Percentiles rank a stretch among this genome's conserved stretches.
Conservation (phyloP, 2,329 filamentous ascomycete genomes). For the Cadophora sp. region DNA sequence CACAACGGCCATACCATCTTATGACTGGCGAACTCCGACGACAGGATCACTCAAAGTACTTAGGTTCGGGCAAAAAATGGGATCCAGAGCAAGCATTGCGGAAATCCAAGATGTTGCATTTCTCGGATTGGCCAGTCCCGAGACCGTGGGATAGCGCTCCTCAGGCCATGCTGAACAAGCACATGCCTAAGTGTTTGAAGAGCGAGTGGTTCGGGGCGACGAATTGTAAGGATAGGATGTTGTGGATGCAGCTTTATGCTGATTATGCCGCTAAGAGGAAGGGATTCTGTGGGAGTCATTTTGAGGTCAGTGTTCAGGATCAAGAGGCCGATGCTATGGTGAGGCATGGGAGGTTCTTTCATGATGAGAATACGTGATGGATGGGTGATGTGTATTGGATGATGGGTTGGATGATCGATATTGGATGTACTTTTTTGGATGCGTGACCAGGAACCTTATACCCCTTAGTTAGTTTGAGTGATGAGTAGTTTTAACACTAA, state of each 20-base stretch:
- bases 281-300: slow-evolving; percentile 39
- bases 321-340: slow-evolving; percentile 30
- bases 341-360: slow-evolving; percentile 35
- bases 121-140: slow-evolving; percentile 65
- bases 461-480: background rate
- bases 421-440: background rate
- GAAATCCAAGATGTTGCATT: slow-evolving; percentile 65
- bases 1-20: slow-evolving; percentile 62
- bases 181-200: slow-evolving; percentile 41
- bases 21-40: slow-evolving; percentile 62
- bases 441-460: slow-evolving; percentile 8
- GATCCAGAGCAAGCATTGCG: slow-evolving; percentile 56
- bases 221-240: slow-evolving; percentile 40
- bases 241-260: slow-evolving; percentile 41
- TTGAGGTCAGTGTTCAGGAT: slow-evolving; percentile 38
- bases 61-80: slow-evolving; percentile 59
- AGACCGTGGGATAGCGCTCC: slow-evolving; percentile 58
- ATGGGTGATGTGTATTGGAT: background rate
- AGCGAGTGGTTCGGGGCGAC: slow-evolving; percentile 43
- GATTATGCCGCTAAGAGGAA: slow-evolving; percentile 39
- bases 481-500: background rate
- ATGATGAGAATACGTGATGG: slow-evolving; percentile 30
- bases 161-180: slow-evolving; percentile 40
- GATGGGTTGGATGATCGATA: too few relatives aligned
- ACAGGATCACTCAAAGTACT: slow-evolving; percentile 57